Conservation (phyloP, 78 protist species). For the Paratrimastix pyriformis region DNA sequence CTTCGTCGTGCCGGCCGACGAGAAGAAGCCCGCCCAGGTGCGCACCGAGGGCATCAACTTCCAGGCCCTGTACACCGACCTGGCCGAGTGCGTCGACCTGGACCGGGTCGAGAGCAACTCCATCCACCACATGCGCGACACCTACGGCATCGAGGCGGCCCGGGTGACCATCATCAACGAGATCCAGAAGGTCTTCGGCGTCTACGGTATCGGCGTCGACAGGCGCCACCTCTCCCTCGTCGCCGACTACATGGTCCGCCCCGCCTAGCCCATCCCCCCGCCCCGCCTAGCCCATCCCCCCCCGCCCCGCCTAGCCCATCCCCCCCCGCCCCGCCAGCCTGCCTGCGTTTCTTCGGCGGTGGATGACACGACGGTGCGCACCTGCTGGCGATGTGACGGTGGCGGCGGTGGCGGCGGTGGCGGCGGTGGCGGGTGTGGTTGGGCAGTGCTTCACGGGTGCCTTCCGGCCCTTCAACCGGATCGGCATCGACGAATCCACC, state of each 20-base stretch:
- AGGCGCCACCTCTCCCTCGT: slow-evolving; percentile 78
- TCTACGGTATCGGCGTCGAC: slow-evolving; percentile 91
- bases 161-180: slow-evolving; percentile 63
- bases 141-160: slow-evolving; percentile 82
- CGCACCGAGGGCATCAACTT: slow-evolving; percentile 72
- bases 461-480: slow-evolving; percentile 48
- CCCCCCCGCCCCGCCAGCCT: no score
- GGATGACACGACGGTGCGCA: no score
- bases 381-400: no score
- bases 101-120: slow-evolving; percentile 52
- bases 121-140: slow-evolving; percentile 24
- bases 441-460: slow-evolving; percentile 44
- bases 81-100: slow-evolving; percentile 29
- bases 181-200: slow-evolving; percentile 70
- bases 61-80: slow-evolving; percentile 18
- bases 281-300: no score
- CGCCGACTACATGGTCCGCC: slow-evolving; percentile 80
- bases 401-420: no score
- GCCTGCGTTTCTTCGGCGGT: not conserved
- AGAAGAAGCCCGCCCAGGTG: not conserved
- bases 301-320: no score
- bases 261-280: no score
- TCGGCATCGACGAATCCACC: slow-evolving; percentile 31
- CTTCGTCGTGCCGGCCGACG: not conserved
- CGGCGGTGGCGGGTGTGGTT: no score